These are phyloP conservation scores for Omphalotus guepiniiformis DNA, from an alignment of 768 basidiomycete genomes.

Conservation along the genomic window DNA sequence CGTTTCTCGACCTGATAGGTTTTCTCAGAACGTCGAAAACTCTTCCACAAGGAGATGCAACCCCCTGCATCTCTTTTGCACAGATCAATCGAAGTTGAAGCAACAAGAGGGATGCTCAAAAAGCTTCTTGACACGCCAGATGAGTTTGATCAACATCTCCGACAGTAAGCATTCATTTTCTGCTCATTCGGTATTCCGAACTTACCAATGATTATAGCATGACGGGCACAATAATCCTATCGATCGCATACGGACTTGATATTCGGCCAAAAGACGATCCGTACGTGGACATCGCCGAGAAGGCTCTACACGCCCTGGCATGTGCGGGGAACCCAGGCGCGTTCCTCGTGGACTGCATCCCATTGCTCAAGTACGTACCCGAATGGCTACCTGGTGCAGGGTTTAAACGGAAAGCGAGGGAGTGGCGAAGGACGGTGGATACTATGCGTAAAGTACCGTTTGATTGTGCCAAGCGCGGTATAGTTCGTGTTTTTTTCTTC, in stretches of 20 bases:
- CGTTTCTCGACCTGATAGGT: background rate
- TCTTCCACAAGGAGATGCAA: background rate
- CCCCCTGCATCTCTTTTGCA: background rate
- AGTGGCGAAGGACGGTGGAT: conserved; percentile 27
- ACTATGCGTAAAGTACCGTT: conserved; percentile 35
- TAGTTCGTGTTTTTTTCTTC: no score
- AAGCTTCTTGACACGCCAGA: conserved; percentile 3
- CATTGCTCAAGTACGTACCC: conserved; percentile 33
- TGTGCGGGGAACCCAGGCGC: conserved; percentile 29
- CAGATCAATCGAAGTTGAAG: conserved; percentile 1
- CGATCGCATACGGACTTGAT: conserved; percentile 33
- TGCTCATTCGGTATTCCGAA: background rate
- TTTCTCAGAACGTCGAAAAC: background rate
- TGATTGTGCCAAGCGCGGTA: conserved; percentile 23
- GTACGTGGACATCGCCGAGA: conserved; percentile 30
- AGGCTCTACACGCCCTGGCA: conserved; percentile 24
- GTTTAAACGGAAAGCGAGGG: conserved; percentile 37
- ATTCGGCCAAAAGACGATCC: conserved; percentile 28
- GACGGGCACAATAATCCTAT: conserved; percentile 28
- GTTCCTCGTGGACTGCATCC: conserved; percentile 25
- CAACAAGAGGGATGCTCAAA: background rate
- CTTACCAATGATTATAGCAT: conserved; percentile 15
- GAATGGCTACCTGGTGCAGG: conserved; percentile 45
- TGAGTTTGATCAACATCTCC: background rate
- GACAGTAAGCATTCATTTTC: conserved; percentile 1